Evolutionary conservation across 108 stramenopile species (phyloP), one percentile per base, ranked within the genome.

Genomic region (Cyclotella kingstonii): DNA sequence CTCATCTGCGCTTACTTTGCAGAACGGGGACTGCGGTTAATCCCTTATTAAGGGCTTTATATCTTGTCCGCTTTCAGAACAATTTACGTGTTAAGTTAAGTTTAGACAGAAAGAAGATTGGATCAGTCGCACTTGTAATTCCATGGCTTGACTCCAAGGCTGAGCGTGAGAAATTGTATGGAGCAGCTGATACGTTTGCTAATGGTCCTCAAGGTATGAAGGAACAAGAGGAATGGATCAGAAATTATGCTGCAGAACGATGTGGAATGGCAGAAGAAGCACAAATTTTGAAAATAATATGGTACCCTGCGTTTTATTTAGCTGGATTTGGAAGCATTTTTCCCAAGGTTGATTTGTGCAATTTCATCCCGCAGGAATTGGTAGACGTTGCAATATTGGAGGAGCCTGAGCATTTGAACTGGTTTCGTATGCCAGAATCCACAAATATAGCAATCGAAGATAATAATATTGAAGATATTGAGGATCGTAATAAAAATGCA

Each of bases 401-500:
- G 77, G 96, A 97, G 70, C 95, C 96, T 9, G 96, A 97, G 71
- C 96, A 97, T 78, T 50, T 97, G 46, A 97, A 95, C 78, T 97
- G 93, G 93, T 91, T 89, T 59, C 73, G 89, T 28, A 48, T 70
- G 34, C 69, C 74, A 29, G 33, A 54, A 22, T 4, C 1, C n/a
- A n/a, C n/a, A n/a, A n/a, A n/a, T n/a, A n/a, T n/a, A n/a, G n/a
- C n/a, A n/a, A n/a, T n/a, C 4, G 35, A 40, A 25, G 33, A 33
- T 2, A 17, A 2, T 21, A 38, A 48, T 46, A 23, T 14, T 33
- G 18, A 48, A 10, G 34, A 48, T 11, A 44, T 46, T 4, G 31
- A 55, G 34, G 46, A 45, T 34, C 35, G n/a, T 39, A 6, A 22
- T 2, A 36, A 55, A 25, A 29, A 33, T 1, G 43, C 25, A 15